Conservation (phyloP, 2,329 filamentous ascomycete species). For the Colletotrichum sp. region DNA sequence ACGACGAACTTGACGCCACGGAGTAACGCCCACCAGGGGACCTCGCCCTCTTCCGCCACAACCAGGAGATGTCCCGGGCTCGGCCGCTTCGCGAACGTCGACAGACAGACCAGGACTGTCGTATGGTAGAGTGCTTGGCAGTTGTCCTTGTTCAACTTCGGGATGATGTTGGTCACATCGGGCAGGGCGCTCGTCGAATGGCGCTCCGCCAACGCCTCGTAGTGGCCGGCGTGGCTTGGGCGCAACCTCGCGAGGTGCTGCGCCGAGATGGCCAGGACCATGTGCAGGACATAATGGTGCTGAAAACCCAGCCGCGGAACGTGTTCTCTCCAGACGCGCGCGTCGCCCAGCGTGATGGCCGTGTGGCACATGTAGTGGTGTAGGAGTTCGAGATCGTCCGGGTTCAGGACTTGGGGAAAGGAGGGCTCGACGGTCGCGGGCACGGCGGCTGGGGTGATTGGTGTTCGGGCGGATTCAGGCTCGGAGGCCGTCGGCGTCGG, state of each 20-base stretch:
- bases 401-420: slow-evolving; percentile 5
- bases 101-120: slow-evolving; percentile 25
- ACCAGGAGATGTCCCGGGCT: slow-evolving; percentile 21
- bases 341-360: slow-evolving; percentile 21
- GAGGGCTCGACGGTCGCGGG: background rate
- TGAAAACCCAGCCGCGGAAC: slow-evolving; percentile 27
- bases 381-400: slow-evolving; percentile 28
- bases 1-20: slow-evolving; percentile 23
- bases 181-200: slow-evolving; percentile 23
- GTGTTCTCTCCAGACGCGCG: slow-evolving; percentile 22
- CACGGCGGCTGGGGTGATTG: background rate
- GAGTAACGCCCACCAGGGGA: slow-evolving; percentile 24
- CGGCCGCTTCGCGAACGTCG: slow-evolving; percentile 22
- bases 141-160: slow-evolving; percentile 20
- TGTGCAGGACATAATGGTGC: slow-evolving; percentile 26
- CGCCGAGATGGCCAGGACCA: slow-evolving; percentile 27
- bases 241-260: slow-evolving; percentile 24
- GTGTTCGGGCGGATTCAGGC: background rate
- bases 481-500: background rate
- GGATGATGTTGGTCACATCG: slow-evolving; percentile 24
- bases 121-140: slow-evolving; percentile 26
- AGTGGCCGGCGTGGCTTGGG: background rate
- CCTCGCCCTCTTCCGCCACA: slow-evolving; percentile 18
- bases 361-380: slow-evolving; percentile 27
- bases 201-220: slow-evolving; percentile 22